These are phyloP conservation scores for Aspergillus sclerotialis DNA, from an alignment of 2,329 filamentous ascomycete species.

Conservation along the genomic window DNA sequence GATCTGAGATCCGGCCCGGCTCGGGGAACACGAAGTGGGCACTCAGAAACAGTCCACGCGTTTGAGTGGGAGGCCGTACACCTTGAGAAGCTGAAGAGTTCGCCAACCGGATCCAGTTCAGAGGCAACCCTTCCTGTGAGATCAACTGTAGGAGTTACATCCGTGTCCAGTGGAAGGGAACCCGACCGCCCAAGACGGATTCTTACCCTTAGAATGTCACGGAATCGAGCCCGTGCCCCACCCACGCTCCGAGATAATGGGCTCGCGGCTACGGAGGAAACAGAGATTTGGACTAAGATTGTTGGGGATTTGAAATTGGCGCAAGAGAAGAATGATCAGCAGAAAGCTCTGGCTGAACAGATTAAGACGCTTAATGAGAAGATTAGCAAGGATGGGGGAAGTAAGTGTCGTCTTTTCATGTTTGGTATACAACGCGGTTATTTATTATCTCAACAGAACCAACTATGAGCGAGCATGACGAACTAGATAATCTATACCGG, in stretches of 20 bases:
- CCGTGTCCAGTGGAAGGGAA: not conserved
- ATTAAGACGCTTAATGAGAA: conserved; percentile 38
- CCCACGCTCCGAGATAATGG: conserved; percentile 35
- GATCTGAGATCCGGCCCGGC: conserved; percentile 14
- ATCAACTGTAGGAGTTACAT: not conserved
- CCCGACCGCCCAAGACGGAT: not conserved
- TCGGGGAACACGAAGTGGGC: conserved; percentile 18
- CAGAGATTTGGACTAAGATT: conserved; percentile 40
- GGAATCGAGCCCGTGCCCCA: conserved; percentile 34
- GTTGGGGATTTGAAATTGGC: conserved; percentile 36
- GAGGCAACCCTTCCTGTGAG: not conserved
- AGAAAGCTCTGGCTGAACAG: conserved; percentile 31
- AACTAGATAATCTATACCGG: conserved; percentile 40
- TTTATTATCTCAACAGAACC: conserved; percentile 21
- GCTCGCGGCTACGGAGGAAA: conserved; percentile 37
- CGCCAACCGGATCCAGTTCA: conserved; percentile 2
- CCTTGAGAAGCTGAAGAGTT: conserved; percentile 11
- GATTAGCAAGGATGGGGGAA: conserved; percentile 34
- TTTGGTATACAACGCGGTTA: conserved; percentile 5
- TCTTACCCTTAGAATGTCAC: conserved; percentile 26
- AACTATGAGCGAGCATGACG: conserved; percentile 33
- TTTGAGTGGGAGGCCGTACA: conserved; percentile 22
- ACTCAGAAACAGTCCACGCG: conserved; percentile 12
- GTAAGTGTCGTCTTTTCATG: conserved; percentile 25
- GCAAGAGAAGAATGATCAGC: conserved; percentile 38